Conservation (phyloP, 2,329 filamentous ascomycete species). For the Cucurbitaria berberidis region DNA sequence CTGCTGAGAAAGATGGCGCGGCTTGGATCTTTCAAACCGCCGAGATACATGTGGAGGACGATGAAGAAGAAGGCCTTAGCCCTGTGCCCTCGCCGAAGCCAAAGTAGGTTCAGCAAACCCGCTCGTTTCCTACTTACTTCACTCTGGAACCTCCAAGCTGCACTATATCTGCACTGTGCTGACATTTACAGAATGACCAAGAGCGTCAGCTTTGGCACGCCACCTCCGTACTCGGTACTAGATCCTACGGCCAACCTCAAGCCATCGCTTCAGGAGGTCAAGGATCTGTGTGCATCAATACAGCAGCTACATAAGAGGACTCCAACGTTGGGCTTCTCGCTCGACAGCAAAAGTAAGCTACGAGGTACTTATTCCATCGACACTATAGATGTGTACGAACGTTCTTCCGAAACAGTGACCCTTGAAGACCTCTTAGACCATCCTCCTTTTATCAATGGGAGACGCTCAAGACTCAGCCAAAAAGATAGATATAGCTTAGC, state of each 20-base stretch:
- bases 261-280: constrained; percentile 35
- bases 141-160: background rate
- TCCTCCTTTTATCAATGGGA: constrained; percentile 35
- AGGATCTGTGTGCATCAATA: constrained; percentile 47
- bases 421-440: constrained; percentile 39
- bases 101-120: constrained; percentile 20
- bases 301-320: constrained; percentile 30
- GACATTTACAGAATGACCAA: constrained; percentile 32
- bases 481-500: constrained; percentile 46
- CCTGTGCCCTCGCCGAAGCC: constrained; percentile 22
- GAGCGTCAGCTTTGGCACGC: constrained; percentile 43
- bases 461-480: constrained; percentile 37
- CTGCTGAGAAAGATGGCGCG: constrained; percentile 12
- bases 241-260: constrained; percentile 21
- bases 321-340: constrained; percentile 41
- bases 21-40: constrained; percentile 44
- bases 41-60: constrained; percentile 41
- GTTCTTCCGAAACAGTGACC: constrained; percentile 31
- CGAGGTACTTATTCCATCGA: constrained; percentile 38
- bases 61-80: constrained; percentile 21
- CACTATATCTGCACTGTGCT: constrained; percentile 2
- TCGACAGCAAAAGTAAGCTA: constrained; percentile 40
- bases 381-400: constrained; percentile 11
- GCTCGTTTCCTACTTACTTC: background rate
- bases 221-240: constrained; percentile 39